These are phyloP conservation scores for Ganoderma resinaceum DNA, from an alignment of 1,284 basidiomycete species.

Conservation along the genomic window DNA sequence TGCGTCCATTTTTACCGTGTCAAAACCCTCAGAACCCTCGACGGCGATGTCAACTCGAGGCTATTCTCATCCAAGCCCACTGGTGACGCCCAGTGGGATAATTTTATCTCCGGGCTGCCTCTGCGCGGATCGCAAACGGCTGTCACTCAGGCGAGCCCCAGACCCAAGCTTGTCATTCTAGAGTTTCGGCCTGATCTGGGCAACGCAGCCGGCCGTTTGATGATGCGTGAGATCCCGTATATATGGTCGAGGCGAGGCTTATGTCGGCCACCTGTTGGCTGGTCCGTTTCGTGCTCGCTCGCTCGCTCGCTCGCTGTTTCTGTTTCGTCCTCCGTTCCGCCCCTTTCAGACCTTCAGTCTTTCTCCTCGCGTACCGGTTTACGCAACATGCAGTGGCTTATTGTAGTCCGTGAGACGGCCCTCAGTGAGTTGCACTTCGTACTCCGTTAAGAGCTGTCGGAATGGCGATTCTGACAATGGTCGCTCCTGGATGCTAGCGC, in stretches of 20 bases:
- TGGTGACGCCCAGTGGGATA: neutral
- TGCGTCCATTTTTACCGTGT: neutral
- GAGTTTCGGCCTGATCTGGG: conserved; percentile 11
- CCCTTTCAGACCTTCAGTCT: conserved; percentile 3
- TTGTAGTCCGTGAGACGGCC: conserved; percentile 13
- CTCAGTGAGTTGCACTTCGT: conserved; percentile 10
- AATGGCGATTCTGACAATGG: neutral
- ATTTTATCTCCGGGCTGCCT: neutral
- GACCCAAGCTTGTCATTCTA: conserved; percentile 3
- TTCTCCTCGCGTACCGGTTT: conserved; percentile 22
- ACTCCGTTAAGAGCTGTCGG: neutral
- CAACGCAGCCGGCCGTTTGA: conserved; percentile 6
- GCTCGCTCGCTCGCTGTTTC: conserved; percentile 12
- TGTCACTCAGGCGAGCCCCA: neutral
- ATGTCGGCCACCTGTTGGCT: conserved; percentile 17
- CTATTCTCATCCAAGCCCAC: neutral
- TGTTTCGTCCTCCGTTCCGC: conserved; percentile 19
- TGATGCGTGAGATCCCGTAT: conserved; percentile 20
- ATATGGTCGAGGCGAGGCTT: conserved; percentile 9
- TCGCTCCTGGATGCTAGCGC: neutral
- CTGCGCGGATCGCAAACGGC: neutral
- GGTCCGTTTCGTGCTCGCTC: conserved; percentile 17
- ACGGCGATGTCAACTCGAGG: neutral
- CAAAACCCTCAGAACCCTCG: neutral
- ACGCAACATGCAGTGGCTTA: conserved; percentile 22